Evolutionary conservation across 2,329 filamentous ascomycete species (phyloP).

Genomic region (Graphilbum fragrans): DNA sequence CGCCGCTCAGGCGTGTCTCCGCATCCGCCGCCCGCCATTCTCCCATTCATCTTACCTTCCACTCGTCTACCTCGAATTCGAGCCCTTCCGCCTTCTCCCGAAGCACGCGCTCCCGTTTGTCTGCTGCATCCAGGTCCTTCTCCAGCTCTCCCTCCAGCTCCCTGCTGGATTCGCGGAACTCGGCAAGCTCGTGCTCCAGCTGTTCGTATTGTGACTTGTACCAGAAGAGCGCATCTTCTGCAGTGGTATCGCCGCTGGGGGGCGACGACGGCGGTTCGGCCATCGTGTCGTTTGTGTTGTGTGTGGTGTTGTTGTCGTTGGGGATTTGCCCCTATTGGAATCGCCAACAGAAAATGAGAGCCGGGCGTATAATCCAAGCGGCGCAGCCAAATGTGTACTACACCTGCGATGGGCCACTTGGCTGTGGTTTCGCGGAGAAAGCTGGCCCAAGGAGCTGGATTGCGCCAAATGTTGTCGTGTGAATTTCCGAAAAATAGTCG

Average conservation of each 20-base stretch:
- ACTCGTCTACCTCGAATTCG: constrained; percentile 88
- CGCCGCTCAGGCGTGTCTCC: no score
- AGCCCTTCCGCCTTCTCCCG: constrained; percentile 79
- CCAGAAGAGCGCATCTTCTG: constrained; percentile 74
- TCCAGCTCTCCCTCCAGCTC: constrained; percentile 91
- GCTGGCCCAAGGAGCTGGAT: no score
- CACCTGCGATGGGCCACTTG: no score
- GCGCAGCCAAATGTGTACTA: no score
- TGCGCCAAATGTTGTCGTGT: neutral
- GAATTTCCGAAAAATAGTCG: neutral
- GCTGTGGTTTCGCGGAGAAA: no score
- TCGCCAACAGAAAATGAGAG: neutral
- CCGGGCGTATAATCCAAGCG: no score
- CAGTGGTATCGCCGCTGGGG: constrained; percentile 37
- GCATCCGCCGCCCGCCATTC: neutral
- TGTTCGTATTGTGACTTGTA: constrained; percentile 96
- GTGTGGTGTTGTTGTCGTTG: neutral
- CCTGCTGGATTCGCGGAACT: constrained; percentile 88
- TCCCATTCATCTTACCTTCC: constrained; percentile 61
- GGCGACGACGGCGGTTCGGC: constrained; percentile 52
- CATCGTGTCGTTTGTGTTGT: constrained; percentile 24
- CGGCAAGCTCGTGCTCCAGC: constrained; percentile 78
- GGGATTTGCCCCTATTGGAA: neutral
- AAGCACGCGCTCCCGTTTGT: constrained; percentile 78
- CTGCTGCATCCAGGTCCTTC: constrained; percentile 88